Evolutionary conservation across 306 rosid genomes (phyloP).

Genomic region (Quercus alba): DNA sequence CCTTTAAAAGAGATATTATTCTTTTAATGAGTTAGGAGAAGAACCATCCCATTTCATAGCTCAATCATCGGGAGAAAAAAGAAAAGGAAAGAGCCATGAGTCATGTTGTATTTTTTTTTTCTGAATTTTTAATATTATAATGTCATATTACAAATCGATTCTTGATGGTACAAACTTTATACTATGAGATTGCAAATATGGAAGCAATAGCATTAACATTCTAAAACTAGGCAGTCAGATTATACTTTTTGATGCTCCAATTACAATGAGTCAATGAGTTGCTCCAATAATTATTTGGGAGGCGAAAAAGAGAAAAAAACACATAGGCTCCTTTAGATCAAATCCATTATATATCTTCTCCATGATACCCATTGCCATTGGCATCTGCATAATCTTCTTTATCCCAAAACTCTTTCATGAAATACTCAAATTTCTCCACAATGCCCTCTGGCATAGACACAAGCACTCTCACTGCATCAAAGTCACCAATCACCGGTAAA

Average conservation of each 20-base stretch:
- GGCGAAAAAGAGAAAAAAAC: neutral
- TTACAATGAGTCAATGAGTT: neutral
- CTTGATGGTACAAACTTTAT: neutral
- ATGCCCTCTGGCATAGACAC: conserved; percentile 68
- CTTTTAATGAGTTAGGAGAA: no score
- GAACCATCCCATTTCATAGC: no score
- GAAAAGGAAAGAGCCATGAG: no score
- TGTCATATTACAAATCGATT: no score
- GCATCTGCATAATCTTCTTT: conserved; percentile 13
- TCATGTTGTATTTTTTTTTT: no score
- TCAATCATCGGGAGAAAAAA: no score
- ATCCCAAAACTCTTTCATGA: conserved; percentile 39
- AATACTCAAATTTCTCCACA: conserved; percentile 41
- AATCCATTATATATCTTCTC: conserved; percentile 17
- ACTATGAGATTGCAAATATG: neutral
- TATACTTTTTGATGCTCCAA: neutral
- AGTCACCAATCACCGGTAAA: conserved; percentile 60
- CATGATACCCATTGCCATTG: conserved; percentile 31
- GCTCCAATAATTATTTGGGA: neutral
- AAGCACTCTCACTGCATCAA: conserved; percentile 52
- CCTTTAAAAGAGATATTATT: no score
- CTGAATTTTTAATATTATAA: no score
- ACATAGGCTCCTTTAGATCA: neutral
- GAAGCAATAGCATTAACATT: neutral
- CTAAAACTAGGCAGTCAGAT: neutral